These are phyloP conservation scores for Allium fistulosum DNA, from an alignment of 106 monocot genomes.

Conservation along the genomic window DNA sequence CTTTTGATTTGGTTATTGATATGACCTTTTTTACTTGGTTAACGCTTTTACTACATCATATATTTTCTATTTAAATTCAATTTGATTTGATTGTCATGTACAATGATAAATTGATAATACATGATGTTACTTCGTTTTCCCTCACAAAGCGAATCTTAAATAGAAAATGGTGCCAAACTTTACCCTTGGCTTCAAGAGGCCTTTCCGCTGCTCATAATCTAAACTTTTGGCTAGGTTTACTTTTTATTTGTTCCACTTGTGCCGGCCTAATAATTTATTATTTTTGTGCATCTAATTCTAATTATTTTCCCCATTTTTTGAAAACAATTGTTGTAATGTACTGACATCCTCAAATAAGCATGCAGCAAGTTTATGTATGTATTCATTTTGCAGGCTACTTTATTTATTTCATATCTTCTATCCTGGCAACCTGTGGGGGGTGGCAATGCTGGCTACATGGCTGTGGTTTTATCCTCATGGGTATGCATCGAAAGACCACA, in stretches of 20 bases:
- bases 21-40: no score
- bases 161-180: not conserved
- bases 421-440: constrained; percentile 68
- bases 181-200: no score
- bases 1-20: no score
- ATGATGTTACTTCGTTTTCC: no score
- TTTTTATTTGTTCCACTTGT: not conserved
- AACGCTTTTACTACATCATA: no score
- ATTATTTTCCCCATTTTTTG: not conserved
- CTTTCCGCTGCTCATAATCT: not conserved
- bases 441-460: constrained; percentile 85
- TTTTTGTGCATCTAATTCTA: no score
- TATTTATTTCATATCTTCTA: constrained; percentile 53
- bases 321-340: not conserved
- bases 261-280: not conserved
- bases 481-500: constrained; percentile 25
- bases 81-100: no score
- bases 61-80: no score
- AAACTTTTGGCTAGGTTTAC: not conserved
- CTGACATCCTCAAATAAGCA: not conserved
- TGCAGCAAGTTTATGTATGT: not conserved
- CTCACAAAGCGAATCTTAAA: not conserved
- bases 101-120: no score
- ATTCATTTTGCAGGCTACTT: constrained; percentile 33
- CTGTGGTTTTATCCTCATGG: constrained; percentile 93